These are phyloP conservation scores for Trichosporon coremiiforme DNA, from an alignment of 1,284 basidiomycete genomes.

Conservation along the genomic window DNA sequence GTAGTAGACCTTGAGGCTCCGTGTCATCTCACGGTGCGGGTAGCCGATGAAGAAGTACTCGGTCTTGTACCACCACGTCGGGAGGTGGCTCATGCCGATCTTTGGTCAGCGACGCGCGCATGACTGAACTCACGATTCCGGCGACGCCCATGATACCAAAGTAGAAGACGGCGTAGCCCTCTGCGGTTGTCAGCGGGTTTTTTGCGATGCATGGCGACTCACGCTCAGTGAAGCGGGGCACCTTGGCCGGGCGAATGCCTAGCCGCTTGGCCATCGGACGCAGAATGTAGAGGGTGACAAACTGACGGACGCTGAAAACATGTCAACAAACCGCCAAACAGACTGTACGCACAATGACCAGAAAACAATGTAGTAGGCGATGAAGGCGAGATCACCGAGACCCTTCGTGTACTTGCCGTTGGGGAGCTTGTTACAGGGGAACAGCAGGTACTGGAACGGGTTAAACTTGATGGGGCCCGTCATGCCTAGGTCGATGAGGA, in stretches of 20 bases:
- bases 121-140: slow-evolving; percentile 67
- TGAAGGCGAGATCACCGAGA: slow-evolving; percentile 76
- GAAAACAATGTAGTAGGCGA: slow-evolving; percentile 84
- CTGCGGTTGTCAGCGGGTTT: slow-evolving; percentile 29
- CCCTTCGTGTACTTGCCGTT: slow-evolving; percentile 71
- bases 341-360: slow-evolving; percentile 69
- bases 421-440: slow-evolving; percentile 70
- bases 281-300: slow-evolving; percentile 69
- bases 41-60: slow-evolving; percentile 83
- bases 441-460: slow-evolving; percentile 74
- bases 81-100: slow-evolving; percentile 84
- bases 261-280: slow-evolving; percentile 70
- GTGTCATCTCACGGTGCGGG: slow-evolving; percentile 85
- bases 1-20: slow-evolving; percentile 87
- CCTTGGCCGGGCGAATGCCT: slow-evolving; percentile 68
- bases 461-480: slow-evolving; percentile 63
- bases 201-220: slow-evolving; percentile 26
- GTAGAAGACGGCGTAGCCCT: slow-evolving; percentile 83
- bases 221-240: slow-evolving; percentile 82
- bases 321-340: neutral
- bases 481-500: slow-evolving; percentile 52
- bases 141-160: slow-evolving; percentile 70
- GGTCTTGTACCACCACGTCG: slow-evolving; percentile 87
- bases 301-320: slow-evolving; percentile 66
- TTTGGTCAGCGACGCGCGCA: slow-evolving; percentile 45